phyloP scores from a whole-genome alignment of 495 filamentous ascomycete species.

The Penicillium coprophilum region DNA sequence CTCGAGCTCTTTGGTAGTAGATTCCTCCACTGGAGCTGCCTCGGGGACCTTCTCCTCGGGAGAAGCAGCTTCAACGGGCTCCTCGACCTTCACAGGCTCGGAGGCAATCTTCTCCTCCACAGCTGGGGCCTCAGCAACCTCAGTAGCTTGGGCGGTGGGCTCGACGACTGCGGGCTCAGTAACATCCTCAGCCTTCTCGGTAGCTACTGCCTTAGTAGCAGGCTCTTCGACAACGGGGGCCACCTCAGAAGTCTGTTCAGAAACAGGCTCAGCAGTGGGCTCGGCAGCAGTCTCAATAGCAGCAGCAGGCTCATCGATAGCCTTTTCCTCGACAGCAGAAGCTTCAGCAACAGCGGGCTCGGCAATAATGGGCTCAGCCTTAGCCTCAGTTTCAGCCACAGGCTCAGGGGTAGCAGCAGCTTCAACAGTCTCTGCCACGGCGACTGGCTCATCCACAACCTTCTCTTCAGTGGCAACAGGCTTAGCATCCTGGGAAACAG shows the following conservation, averaged over 20 bases:
- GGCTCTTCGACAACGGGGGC: constrained; percentile 5
- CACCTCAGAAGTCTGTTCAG: neutral
- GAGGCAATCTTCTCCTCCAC: constrained; percentile 8
- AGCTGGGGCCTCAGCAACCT: constrained; percentile 6
- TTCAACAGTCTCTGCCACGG: constrained; percentile 10
- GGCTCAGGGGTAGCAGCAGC: constrained; percentile 2
- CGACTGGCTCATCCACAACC: constrained; percentile 2
- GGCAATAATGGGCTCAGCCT: constrained; percentile 7
- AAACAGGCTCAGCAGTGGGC: neutral
- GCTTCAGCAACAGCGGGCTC: constrained; percentile 10
- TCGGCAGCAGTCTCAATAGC: neutral
- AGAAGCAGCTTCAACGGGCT: constrained; percentile 4
- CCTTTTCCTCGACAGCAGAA: neutral
- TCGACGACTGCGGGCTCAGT: constrained; percentile 2
- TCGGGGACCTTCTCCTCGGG: constrained; percentile 1
- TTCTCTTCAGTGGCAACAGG: constrained; percentile 3
- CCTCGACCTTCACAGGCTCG: constrained; percentile 2
- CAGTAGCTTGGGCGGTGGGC: constrained; percentile 6
- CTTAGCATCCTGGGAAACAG: neutral
- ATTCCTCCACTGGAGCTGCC: constrained; percentile 4
- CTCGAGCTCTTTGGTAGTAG: constrained; percentile 5
- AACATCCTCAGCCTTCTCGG: constrained; percentile 1
- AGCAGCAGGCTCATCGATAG: neutral
- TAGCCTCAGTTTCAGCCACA: constrained; percentile 1
- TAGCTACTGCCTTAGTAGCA: neutral